Evolutionary conservation across 371 early-diverging fungal species (phyloP).

Genomic region (Syncephalis fuscata): DNA sequence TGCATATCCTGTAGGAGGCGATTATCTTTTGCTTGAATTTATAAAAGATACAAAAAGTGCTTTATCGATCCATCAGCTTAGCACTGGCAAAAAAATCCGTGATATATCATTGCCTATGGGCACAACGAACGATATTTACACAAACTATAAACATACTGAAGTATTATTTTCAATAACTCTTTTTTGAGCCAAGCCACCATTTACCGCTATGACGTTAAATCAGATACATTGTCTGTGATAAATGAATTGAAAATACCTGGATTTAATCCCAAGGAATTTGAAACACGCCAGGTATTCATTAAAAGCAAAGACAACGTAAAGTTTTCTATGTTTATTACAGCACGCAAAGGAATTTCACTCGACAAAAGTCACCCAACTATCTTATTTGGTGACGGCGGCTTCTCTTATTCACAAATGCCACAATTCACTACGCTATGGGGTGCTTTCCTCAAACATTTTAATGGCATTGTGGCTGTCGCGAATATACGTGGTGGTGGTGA

Average conservation of each 20-base stretch:
- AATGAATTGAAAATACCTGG: conserved; percentile 21
- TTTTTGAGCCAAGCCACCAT: conserved; percentile 34
- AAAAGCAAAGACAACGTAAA: conserved; percentile 34
- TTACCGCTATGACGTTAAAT: conserved; percentile 15
- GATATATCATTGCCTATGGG: too few species aligned
- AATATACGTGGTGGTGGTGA: conserved; percentile 31
- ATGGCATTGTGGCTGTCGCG: conserved; percentile 16
- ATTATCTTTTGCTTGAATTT: conserved; percentile 32
- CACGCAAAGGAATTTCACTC: conserved; percentile 10
- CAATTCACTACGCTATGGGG: conserved; percentile 17
- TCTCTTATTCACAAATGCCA: conserved; percentile 29
- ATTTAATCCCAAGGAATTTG: conserved; percentile 18
- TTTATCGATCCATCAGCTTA: too few species aligned
- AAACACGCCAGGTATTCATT: conserved; percentile 37
- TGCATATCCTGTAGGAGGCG: conserved; percentile 19
- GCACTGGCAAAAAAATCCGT: too few species aligned
- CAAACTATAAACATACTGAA: conserved; percentile 11
- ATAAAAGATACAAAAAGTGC: conserved; percentile 29
- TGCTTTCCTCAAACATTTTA: conserved; percentile 25
- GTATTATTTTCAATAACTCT: conserved; percentile 24
- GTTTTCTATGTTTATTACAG: conserved; percentile 42
- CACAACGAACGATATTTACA: conserved; percentile 5
- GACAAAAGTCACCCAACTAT: conserved; percentile 30
- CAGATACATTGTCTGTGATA: conserved; percentile 11
- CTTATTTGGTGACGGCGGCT: conserved; percentile 49